These are phyloP conservation scores for Chalara sp. DNA, from an alignment of 2,329 filamentous ascomycete genomes.

Conservation along the genomic window DNA sequence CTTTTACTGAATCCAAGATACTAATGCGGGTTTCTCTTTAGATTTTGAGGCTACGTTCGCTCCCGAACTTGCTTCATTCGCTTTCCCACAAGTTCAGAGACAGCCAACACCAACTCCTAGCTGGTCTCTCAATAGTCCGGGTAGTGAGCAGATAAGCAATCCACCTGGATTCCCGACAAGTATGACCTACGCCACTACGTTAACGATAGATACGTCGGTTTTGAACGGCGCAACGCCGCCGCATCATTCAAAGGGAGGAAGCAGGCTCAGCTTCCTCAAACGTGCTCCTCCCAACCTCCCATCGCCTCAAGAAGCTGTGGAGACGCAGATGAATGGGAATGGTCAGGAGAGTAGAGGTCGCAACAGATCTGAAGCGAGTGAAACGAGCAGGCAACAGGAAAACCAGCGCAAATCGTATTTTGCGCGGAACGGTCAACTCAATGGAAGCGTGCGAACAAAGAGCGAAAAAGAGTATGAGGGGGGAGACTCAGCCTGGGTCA, in stretches of 20 bases:
- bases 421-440: background rate
- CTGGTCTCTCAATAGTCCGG: constrained; percentile 18
- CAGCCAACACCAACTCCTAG: constrained; percentile 32
- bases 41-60: constrained; percentile 59
- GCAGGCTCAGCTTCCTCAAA: constrained; percentile 4
- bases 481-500: background rate
- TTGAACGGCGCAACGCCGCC: constrained; percentile 14
- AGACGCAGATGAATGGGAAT: constrained; percentile 5
- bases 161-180: constrained; percentile 7
- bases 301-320: background rate
- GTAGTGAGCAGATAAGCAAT: background rate
- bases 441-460: background rate
- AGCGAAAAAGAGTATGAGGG: background rate
- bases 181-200: constrained; percentile 15
- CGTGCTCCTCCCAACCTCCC: background rate
- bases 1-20: background rate
- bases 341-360: background rate
- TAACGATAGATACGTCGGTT: constrained; percentile 17
- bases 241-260: constrained; percentile 10
- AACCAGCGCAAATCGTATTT: background rate
- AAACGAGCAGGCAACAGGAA: background rate
- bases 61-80: constrained; percentile 57
- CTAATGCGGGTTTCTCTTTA: constrained; percentile 26
- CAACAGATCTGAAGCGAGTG: constrained; percentile 3
- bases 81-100: constrained; percentile 41